Evolutionary conservation across 129 eudicot species (phyloP), one percentile per base, ranked within the genome.

Genomic region (Chrysanthemum makinoi): DNA sequence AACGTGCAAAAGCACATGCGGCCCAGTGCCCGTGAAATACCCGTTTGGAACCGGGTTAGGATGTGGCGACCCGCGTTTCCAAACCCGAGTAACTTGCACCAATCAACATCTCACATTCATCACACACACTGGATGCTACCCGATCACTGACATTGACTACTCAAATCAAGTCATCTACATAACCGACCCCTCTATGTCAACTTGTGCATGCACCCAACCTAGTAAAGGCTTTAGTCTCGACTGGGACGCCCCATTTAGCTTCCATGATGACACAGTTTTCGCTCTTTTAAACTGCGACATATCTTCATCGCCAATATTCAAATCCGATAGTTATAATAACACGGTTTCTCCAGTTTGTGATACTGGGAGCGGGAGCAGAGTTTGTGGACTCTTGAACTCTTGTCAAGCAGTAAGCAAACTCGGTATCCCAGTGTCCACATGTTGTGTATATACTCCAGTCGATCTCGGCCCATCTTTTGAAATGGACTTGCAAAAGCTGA

Each of bases 141-240:
- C 88, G 1, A 70, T 93, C 72, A 93, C 96, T 15, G 63, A 82
- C 77, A 87, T 93, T 22, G 96, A 93, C 75, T 93, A 93, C 83
- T 20, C 65, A 2, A 72, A 77, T 80, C 83, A 85, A 81, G 44
- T 93, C 64, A 72, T 93, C 10, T 85, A 75, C 77, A 79, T 93
- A n/a, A 77, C 85, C 3, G 98, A 93, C 74, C 91, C 91, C 55
- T 63, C 98, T 48, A 89, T 93, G 91, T 93, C 98, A n/a, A 89
- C 98, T 8, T 93, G 98, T 53, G 39, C 83, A 3, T 89, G 91
- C 68, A 83, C 84, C 2, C 91, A 85, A 70, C 95, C 88, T 0
- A 93, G 96, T 74, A 89, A 87, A 78, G 98, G 98, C 73, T 93
- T 93, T 43, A 79, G 95, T 80, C 98, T 93, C 1, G 91, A 93